Percentiles rank a stretch among this genome's conserved stretches.
Conservation (phyloP, 345 rosid genomes). For the Mercurialis annua region DNA sequence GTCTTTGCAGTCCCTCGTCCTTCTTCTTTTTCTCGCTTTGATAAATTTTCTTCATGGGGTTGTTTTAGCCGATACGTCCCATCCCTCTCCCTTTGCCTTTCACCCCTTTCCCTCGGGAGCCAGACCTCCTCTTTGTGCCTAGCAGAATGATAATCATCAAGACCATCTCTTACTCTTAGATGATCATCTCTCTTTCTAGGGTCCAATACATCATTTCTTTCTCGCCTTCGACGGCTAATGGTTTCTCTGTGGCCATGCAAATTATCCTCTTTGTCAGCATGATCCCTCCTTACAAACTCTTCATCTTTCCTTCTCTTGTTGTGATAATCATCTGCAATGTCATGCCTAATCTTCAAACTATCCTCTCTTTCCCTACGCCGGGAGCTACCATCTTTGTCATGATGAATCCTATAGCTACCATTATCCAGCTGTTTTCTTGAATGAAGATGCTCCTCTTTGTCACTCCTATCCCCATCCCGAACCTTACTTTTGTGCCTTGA, state of each 20-base stretch:
- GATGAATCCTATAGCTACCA: constrained; percentile 50
- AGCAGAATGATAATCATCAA: constrained; percentile 62
- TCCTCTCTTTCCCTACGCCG: constrained; percentile 63
- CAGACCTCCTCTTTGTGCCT: constrained; percentile 76
- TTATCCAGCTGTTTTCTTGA: constrained; percentile 72
- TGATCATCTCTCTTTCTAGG: constrained; percentile 73
- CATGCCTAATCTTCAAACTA: constrained; percentile 50
- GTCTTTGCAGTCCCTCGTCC: constrained; percentile 48
- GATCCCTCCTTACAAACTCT: constrained; percentile 59
- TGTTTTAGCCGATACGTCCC: constrained; percentile 52
- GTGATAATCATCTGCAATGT: constrained; percentile 54
- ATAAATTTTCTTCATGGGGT: constrained; percentile 52
- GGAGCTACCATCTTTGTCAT: constrained; percentile 52
- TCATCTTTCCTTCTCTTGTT: constrained; percentile 78
- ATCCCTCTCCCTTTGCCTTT: constrained; percentile 70
- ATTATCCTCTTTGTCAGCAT: constrained; percentile 57
- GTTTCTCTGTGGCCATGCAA: constrained; percentile 60
- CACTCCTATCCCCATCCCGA: constrained; percentile 60
- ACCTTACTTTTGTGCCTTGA: constrained; percentile 67
- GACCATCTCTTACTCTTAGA: constrained; percentile 67
- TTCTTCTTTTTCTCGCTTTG: constrained; percentile 70
- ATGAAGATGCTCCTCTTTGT: constrained; percentile 58
- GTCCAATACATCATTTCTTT: constrained; percentile 68
- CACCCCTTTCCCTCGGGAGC: constrained; percentile 66
- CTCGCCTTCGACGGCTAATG: constrained; percentile 62